phyloP scores from a whole-genome alignment of 2,329 filamentous ascomycete species.

The Calonectria pseudoturangicola region DNA sequence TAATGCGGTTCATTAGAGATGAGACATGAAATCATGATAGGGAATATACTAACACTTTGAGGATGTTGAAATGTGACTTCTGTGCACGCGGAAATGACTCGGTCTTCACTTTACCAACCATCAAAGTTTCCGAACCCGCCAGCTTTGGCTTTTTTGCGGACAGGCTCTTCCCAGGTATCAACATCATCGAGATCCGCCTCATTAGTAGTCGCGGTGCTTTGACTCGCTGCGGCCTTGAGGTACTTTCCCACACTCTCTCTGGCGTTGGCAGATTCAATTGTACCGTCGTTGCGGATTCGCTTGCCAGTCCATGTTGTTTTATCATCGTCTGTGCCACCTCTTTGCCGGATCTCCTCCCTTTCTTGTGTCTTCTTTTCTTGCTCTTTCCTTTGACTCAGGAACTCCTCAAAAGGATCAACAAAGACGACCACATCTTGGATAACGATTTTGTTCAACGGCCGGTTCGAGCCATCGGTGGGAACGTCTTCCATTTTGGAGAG shows the following conservation, averaged over 20 bases:
- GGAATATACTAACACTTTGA: slow-evolving; percentile 44
- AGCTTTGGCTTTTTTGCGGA: slow-evolving; percentile 85
- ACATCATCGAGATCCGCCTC: slow-evolving; percentile 78
- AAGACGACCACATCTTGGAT: slow-evolving; percentile 91
- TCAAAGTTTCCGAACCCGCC: slow-evolving; percentile 97
- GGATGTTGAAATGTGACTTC: neutral
- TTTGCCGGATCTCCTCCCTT: slow-evolving; percentile 76
- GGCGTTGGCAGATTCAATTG: slow-evolving; percentile 66
- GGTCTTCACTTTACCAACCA: slow-evolving; percentile 77
- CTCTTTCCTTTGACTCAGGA: slow-evolving; percentile 83
- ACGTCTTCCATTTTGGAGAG: slow-evolving; percentile 86
- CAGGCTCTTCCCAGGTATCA: slow-evolving; percentile 81
- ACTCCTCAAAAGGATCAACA: slow-evolving; percentile 96
- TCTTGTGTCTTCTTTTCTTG: slow-evolving; percentile 75
- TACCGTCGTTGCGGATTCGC: slow-evolving; percentile 82
- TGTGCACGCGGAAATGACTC: slow-evolving; percentile 5
- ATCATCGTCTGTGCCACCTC: slow-evolving; percentile 89
- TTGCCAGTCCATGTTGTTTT: slow-evolving; percentile 97
- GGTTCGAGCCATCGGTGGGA: slow-evolving; percentile 83
- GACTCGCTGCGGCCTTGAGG: slow-evolving; percentile 74
- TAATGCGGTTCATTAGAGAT: slow-evolving; percentile 43
- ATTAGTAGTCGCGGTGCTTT: slow-evolving; percentile 65
- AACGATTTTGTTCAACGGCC: slow-evolving; percentile 84
- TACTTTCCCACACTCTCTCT: slow-evolving; percentile 84
- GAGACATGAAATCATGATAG: slow-evolving; percentile 39